Evolutionary conservation across 2,329 filamentous ascomycete species (phyloP).

Genomic region (Colletotrichum sojae): DNA sequence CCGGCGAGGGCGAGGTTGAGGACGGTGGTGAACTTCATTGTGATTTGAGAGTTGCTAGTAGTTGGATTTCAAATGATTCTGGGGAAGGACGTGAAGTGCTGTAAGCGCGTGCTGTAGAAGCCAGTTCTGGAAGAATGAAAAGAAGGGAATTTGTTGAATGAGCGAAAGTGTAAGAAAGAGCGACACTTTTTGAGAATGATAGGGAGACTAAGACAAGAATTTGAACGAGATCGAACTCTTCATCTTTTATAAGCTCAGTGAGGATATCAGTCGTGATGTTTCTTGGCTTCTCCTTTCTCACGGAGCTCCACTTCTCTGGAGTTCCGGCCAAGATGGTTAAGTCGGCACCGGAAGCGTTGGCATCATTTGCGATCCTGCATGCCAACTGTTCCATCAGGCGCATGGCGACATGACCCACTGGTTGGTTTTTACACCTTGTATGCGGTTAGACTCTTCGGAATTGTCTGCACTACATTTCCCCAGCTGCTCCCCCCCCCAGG

Average conservation of each 20-base stretch:
- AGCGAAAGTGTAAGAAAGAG: conserved; percentile 15
- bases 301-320: not conserved
- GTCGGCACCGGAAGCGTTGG: conserved; percentile 23
- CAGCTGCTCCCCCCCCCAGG: no score
- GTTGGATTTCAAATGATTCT: not conserved
- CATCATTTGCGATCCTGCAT: conserved; percentile 24
- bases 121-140: conserved; percentile 25
- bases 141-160: conserved; percentile 4
- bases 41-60: not conserved
- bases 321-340: conserved; percentile 29
- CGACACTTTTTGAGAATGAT: conserved; percentile 12
- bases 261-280: not conserved
- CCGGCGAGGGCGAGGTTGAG: conserved; percentile 47
- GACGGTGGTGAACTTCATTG: conserved; percentile 52
- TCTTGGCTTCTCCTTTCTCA: not conserved
- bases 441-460: not conserved
- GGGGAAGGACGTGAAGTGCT: not conserved
- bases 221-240: not conserved
- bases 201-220: not conserved
- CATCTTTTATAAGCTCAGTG: conserved; percentile 9
- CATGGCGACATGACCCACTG: conserved; percentile 8
- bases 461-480: not conserved
- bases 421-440: not conserved
- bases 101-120: conserved; percentile 13
- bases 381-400: conserved; percentile 1